These are phyloP conservation scores for Gamarada debralockiae DNA, from an alignment of 495 filamentous ascomycete species.

Conservation along the genomic window DNA sequence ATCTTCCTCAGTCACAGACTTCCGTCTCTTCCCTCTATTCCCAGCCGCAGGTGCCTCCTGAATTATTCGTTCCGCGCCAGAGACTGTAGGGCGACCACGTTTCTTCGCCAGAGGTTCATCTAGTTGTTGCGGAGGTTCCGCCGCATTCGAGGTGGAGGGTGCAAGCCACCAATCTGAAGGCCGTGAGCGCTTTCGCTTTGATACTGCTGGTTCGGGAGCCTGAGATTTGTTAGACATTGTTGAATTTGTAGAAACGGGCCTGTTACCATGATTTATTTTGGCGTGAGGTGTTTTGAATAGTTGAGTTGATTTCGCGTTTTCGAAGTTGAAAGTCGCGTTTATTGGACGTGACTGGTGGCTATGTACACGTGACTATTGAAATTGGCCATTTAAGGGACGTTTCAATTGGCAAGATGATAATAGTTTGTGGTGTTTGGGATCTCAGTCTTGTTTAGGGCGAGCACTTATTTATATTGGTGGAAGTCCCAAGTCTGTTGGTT, in stretches of 20 bases:
- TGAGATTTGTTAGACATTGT: conserved; percentile 10
- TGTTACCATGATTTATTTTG: too few relatives aligned
- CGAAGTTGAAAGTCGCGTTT: neutral
- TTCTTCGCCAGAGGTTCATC: neutral
- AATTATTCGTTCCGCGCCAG: neutral
- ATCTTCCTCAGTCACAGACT: neutral
- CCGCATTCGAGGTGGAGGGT: neutral
- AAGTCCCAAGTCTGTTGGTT: too few relatives aligned
- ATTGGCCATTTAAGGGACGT: too few relatives aligned
- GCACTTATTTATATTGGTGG: too few relatives aligned
- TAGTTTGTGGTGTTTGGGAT: neutral
- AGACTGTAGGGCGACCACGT: conserved; percentile 4
- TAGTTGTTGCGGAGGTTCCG: conserved; percentile 4
- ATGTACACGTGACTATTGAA: too few relatives aligned
- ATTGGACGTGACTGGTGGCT: neutral
- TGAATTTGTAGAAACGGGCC: too few relatives aligned
- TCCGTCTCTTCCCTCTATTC: conserved; percentile 4
- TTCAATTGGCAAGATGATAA: too few relatives aligned
- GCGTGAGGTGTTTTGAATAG: too few relatives aligned
- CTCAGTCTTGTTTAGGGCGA: too few relatives aligned
- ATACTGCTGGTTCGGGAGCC: conserved; percentile 12
- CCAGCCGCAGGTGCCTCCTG: conserved; percentile 4
- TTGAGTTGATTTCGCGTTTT: conserved; percentile 6
- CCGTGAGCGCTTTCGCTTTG: conserved; percentile 23
- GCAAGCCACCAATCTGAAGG: conserved; percentile 24